Percentiles rank a stretch among this genome's conserved stretches.
These are phyloP conservation scores for Xylaria curta DNA, from an alignment of 495 filamentous ascomycete genomes.

Conservation along the genomic window DNA sequence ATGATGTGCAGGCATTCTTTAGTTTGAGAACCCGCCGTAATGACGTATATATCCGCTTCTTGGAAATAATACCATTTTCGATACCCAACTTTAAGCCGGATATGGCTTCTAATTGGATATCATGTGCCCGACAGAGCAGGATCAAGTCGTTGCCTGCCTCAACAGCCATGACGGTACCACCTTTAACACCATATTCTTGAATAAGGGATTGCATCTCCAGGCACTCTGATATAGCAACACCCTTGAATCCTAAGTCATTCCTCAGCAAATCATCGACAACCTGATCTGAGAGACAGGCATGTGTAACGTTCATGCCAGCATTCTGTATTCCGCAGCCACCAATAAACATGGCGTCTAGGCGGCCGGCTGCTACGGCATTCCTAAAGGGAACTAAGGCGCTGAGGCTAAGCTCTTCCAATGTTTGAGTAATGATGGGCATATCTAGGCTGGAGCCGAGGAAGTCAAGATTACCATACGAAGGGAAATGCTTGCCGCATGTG, in stretches of 20 bases:
- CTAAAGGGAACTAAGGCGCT: conserved; percentile 86
- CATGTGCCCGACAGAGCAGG: conserved; percentile 82
- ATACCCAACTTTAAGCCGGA: conserved; percentile 81
- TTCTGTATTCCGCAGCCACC: conserved; percentile 88
- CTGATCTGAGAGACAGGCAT: conserved; percentile 88
- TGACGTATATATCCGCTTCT: conserved; percentile 75
- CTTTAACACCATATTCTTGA: conserved; percentile 90
- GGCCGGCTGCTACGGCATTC: conserved; percentile 79
- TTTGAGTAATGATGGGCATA: conserved; percentile 91
- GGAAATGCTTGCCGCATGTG: conserved; percentile 92
- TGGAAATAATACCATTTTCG: conserved; percentile 82
- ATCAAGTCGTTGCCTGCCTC: conserved; percentile 90
- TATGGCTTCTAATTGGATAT: conserved; percentile 86
- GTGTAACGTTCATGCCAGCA: conserved; percentile 86
- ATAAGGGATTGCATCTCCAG: conserved; percentile 94
- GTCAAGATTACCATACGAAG: conserved; percentile 90
- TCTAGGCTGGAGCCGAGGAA: conserved; percentile 85
- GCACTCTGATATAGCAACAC: conserved; percentile 92
- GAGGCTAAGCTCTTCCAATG: conserved; percentile 82
- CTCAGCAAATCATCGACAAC: conserved; percentile 85
- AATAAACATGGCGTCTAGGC: conserved; percentile 88
- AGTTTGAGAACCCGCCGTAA: conserved; percentile 73
- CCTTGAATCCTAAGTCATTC: conserved; percentile 82
- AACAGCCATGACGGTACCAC: conserved; percentile 91
- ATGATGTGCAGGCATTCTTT: conserved; percentile 79